Base-by-base conservation (phyloP, 306 rosid species). In the Herpetospermum pedunculosum region DNA sequence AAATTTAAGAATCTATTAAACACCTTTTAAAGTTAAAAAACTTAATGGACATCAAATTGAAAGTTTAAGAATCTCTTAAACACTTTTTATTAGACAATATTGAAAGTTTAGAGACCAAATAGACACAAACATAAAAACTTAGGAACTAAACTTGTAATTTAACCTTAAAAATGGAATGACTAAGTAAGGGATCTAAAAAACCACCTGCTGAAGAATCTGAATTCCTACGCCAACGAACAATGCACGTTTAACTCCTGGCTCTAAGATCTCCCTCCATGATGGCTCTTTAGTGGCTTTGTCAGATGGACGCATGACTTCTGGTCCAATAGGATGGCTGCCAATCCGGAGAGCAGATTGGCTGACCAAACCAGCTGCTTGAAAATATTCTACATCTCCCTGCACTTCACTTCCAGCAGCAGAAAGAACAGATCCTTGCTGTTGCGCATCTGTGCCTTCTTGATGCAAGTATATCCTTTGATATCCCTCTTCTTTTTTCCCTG, bases 201-300 rank as follows among this genome's bases (percentile, higher is more conserved):
- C 11, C 58, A 82, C 80, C 85, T 82, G 85, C 55, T 82, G 85
- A 75, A 82, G 85, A 63, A 82, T 70, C 69, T 82, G 85, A 63
- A 82, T 70, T 50, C 75, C 54, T 4, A 82, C 53, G 11, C 85
- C 85, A 35, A 82, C 85, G 25, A 82, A 58, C 41, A 82, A 72
- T 52, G 85, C 85, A 13, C 79, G 82, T 63, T 82, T 82, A 30
- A 82, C 80, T 7, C 85, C 82, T 2, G 85, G 85, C 77, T 82
- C 85, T 8, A 82, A 60, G 57, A 82, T 72, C 70, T 74, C 85
- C 38, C 44, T 38, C 85, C 83, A 82, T 23, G 75, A 54, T 52
- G 83, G 78, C 32, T 81, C 53, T 80, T 74, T 48, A 6, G 16
- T 74, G 34, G 72, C 77, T 8, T 76, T 73, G 69, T 83, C 83